Conservation (phyloP, 1,284 basidiomycete species). For the Trichosporon faecale region DNA sequence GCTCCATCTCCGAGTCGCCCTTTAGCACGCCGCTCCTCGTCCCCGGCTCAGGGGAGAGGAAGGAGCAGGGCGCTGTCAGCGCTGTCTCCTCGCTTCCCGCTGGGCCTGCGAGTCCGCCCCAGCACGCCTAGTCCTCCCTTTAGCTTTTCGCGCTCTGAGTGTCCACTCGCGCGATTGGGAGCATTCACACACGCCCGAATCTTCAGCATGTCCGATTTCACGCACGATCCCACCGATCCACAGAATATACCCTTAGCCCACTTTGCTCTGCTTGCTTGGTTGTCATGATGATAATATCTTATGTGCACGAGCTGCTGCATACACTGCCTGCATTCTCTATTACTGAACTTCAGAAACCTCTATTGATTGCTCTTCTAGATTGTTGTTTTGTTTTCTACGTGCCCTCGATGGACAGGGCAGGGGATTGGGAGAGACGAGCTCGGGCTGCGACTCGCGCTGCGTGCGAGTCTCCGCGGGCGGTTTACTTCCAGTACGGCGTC, state of each 20-base stretch:
- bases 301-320: not conserved
- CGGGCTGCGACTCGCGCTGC: not conserved
- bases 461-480: no score
- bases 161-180: no score
- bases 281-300: constrained; percentile 11
- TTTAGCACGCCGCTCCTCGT: not conserved
- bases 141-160: no score
- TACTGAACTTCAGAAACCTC: not conserved
- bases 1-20: not conserved
- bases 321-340: not conserved
- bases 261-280: not conserved
- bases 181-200: not conserved
- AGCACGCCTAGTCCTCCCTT: not conserved
- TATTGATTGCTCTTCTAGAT: not conserved
- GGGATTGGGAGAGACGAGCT: no score
- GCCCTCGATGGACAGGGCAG: no score
- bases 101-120: not conserved
- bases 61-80: not conserved
- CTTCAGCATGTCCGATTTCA: not conserved
- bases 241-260: not conserved
- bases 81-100: not conserved
- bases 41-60: not conserved
- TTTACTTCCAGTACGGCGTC: not conserved
- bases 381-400: not conserved
- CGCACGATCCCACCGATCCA: not conserved